Base-by-base conservation (phyloP, 1,284 basidiomycete genomes). In the Leccinum subrobustum region DNA sequence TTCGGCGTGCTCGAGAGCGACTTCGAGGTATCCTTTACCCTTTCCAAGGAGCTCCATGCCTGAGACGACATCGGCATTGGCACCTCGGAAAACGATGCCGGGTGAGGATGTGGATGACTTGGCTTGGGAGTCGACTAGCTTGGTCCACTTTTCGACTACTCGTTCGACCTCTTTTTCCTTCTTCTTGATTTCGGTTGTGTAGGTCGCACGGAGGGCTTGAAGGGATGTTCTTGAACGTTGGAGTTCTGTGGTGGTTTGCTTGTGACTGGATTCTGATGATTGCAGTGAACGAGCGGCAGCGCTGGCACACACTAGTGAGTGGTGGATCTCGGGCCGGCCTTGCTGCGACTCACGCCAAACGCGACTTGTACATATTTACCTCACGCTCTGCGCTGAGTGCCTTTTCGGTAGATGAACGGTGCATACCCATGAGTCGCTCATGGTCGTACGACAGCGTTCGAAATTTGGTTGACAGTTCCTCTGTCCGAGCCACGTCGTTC, bases 381-480 rank as follows among this genome's bases (percentile, higher is more conserved):
- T 95, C 93, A 23, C 87, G 79, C 74, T 93, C 87, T 56, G 90
- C 83, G 61, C 81, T 85, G 39, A 86, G 85, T n/a, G 85, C 78
- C 56, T 79, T 79, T 60, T 88, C 83, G 16, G 74, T 82, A 53
- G 82, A 82, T 20, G 77, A 75, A 57, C 77, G 80, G 71, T 88
- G 81, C 80, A 91, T 86, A 16, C 83, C 83, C 39, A 76, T 74
- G 52, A 95, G 78, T 1, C 93, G 83, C 68, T 95, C 92, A 61
- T 92, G 81, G 68, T 96, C 94, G 65, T 96, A 95, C 8, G 85
- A 82, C 3, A 95, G 75, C 0, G 91, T 93, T 16, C 91, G 81
- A 44, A 92, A 76, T 64, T 92, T 90, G 0, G 90, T 87, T 0
- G 86, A 82, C 4, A 95, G 71, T 5, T 89, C 83, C 65, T 96